phyloP scores from a whole-genome alignment of 768 basidiomycete genomes.

The Suillus subaureus region DNA sequence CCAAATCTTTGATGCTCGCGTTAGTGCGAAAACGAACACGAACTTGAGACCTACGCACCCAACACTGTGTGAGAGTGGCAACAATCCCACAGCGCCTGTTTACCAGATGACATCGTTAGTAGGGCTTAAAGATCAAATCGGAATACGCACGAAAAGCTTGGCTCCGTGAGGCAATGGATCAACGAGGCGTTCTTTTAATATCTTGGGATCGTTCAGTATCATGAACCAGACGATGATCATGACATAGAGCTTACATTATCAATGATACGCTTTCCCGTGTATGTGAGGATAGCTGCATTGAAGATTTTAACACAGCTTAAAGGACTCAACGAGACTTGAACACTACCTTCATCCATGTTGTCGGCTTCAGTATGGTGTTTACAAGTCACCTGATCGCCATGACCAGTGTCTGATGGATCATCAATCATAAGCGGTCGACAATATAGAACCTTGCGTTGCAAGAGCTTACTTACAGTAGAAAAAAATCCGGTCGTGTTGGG shows the following conservation, averaged over 20 bases:
- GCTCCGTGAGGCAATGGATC: slow-evolving; percentile 27
- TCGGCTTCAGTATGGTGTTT: slow-evolving; percentile 49
- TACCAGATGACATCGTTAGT: neutral
- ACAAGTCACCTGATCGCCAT: slow-evolving; percentile 48
- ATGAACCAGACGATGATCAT: slow-evolving; percentile 21
- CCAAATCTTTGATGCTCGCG: slow-evolving; percentile 23
- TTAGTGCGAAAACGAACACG: neutral
- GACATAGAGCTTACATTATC: slow-evolving; percentile 24
- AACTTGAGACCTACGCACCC: slow-evolving; percentile 15
- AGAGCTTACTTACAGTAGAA: slow-evolving; percentile 14
- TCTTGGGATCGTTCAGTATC: slow-evolving; percentile 15
- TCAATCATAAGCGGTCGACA: neutral
- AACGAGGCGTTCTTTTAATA: slow-evolving; percentile 26
- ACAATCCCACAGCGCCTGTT: slow-evolving; percentile 31
- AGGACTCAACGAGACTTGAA: neutral
- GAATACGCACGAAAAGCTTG: slow-evolving; percentile 28
- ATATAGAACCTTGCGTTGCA: neutral
- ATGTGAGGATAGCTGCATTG: slow-evolving; percentile 16
- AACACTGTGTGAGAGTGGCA: slow-evolving; percentile 33
- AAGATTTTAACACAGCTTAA: neutral
- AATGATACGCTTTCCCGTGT: slow-evolving; percentile 19
- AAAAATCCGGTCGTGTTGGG: slow-evolving; percentile 9
- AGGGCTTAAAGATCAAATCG: neutral
- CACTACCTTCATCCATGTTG: slow-evolving; percentile 52
- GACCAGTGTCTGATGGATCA: slow-evolving; percentile 46